A percentile compares a stretch with the other conserved stretches of the same genome.
These are phyloP conservation scores for Arthrobotrys iridis DNA, from an alignment of 2,329 filamentous ascomycete genomes.

Conservation along the genomic window DNA sequence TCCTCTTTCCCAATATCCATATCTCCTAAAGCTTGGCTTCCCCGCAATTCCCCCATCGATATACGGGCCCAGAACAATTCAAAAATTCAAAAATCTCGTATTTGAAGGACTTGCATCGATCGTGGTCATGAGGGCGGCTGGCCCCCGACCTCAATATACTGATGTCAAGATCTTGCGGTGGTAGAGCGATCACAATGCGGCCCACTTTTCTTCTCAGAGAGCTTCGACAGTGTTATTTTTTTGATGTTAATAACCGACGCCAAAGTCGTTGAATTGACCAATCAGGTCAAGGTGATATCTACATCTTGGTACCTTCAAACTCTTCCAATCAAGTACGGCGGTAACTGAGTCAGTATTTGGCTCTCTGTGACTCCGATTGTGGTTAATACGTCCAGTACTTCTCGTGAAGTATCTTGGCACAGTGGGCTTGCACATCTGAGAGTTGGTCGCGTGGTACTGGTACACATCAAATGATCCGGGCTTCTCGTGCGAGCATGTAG, in stretches of 20 bases:
- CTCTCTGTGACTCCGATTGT: not conserved
- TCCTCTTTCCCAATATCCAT: not conserved
- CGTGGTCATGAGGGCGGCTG: not conserved
- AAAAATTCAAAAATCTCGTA: not conserved
- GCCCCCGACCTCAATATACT: not conserved
- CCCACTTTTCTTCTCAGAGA: not conserved
- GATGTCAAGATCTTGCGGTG: not conserved
- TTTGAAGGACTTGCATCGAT: not conserved
- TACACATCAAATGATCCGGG: not conserved
- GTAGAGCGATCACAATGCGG: not conserved
- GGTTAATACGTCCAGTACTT: not conserved
- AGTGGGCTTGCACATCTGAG: not conserved
- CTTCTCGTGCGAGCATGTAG: not conserved
- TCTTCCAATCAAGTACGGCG: not conserved
- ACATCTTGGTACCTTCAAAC: not conserved
- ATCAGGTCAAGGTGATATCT: not conserved
- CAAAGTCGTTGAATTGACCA: not conserved
- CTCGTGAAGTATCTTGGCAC: not conserved
- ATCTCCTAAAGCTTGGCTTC: not conserved
- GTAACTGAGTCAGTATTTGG: not conserved
- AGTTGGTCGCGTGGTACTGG: slow-evolving; percentile 21
- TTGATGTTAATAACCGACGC: not conserved
- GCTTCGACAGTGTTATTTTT: no score
- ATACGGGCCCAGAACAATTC: no score
- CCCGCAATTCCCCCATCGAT: slow-evolving; percentile 10